Percentiles rank a stretch among this genome's conserved stretches.
These are phyloP conservation scores for Letharia columbiana DNA, from an alignment of 495 filamentous ascomycete species.

Conservation along the genomic window DNA sequence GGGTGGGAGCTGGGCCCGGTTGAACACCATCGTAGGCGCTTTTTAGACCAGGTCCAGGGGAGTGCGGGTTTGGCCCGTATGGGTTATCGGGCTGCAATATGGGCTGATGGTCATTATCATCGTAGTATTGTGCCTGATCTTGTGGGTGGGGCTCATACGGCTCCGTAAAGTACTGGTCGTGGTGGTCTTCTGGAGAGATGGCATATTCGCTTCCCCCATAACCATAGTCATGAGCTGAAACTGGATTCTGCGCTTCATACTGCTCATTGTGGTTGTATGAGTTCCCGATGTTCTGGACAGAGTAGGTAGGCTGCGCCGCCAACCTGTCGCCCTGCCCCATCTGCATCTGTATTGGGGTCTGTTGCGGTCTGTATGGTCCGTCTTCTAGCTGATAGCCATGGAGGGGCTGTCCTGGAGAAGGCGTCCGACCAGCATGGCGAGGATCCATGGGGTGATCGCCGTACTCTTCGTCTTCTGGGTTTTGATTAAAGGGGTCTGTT, in stretches of 20 bases:
- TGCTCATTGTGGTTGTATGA: constrained; percentile 62
- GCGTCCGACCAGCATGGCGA: constrained; percentile 46
- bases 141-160: constrained; percentile 64
- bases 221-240: constrained; percentile 33
- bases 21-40: constrained; percentile 27
- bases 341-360: constrained; percentile 59
- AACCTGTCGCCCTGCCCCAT: constrained; percentile 58
- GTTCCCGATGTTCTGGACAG: constrained; percentile 64
- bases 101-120: constrained; percentile 51
- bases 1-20: constrained; percentile 45
- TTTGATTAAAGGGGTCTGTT: constrained; percentile 19
- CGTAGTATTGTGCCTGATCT: constrained; percentile 40
- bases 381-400: constrained; percentile 67
- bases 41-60: constrained; percentile 38
- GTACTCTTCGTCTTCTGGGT: constrained; percentile 43
- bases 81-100: constrained; percentile 50
- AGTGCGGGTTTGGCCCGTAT: constrained; percentile 50
- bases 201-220: constrained; percentile 56
- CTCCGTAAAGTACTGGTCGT: constrained; percentile 76
- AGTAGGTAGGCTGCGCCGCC: constrained; percentile 73
- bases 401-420: constrained; percentile 49
- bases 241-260: constrained; percentile 47
- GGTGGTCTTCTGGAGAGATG: constrained; percentile 72
- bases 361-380: constrained; percentile 44
- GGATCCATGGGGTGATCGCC: constrained; percentile 51